Conservation (phyloP, 345 rosid species). For the Iberis pinnata region DNA sequence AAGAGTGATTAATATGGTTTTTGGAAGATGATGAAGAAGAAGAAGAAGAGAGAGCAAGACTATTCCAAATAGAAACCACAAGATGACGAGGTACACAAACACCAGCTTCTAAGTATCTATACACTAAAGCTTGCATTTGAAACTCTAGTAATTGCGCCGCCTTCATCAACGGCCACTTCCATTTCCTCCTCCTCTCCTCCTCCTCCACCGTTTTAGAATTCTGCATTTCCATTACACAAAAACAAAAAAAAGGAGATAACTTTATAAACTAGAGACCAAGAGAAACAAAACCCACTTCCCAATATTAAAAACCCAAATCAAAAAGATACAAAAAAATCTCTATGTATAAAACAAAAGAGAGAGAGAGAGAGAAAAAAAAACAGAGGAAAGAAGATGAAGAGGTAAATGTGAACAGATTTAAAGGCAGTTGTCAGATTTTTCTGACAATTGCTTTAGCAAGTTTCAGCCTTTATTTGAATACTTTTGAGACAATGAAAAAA, state of each 20-base stretch:
- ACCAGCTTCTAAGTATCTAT: conserved; percentile 42
- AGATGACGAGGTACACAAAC: conserved; percentile 46
- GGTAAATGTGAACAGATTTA: conserved; percentile 22
- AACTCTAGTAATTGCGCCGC: conserved; percentile 46
- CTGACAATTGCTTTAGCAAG: conserved; percentile 28
- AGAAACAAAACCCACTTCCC: conserved; percentile 25
- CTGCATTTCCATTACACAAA: conserved; percentile 16
- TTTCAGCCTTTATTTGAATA: conserved; percentile 31
- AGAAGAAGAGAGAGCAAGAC: conserved; percentile 35
- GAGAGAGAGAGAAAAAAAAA: conserved; percentile 22
- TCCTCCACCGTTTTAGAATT: conserved; percentile 13
- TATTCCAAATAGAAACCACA: conserved; percentile 39
- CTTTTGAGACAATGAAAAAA: conserved; percentile 22
- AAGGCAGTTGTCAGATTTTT: conserved; percentile 32
- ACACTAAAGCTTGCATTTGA: conserved; percentile 42
- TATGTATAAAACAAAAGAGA: conserved; percentile 6
- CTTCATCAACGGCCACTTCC: conserved; percentile 29
- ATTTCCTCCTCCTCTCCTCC: conserved; percentile 17
- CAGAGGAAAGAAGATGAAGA: conserved; percentile 10
- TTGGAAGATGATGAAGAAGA: conserved; percentile 28
- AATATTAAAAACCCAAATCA: conserved; percentile 10
- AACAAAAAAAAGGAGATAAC: conserved; percentile 20
- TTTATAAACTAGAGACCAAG: conserved; percentile 15
- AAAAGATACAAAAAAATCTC: conserved; percentile 4
- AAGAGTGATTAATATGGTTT: conserved; percentile 3